phyloP scores from a whole-genome alignment of 2,329 filamentous ascomycete species.

The Sarocladiaceae sp. region DNA sequence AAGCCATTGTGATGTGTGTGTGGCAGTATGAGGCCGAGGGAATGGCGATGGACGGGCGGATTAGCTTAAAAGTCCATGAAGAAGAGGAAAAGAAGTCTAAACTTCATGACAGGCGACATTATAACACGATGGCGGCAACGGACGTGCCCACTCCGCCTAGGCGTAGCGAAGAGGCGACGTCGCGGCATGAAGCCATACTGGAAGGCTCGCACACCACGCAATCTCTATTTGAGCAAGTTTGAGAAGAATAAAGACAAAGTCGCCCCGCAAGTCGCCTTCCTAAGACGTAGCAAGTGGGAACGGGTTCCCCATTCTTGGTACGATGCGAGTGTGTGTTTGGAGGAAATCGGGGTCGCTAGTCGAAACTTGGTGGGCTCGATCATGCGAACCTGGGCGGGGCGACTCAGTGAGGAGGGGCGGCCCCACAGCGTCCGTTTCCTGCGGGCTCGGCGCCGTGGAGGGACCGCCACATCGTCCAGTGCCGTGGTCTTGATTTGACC shows the following conservation, averaged over 20 bases:
- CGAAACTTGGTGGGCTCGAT: background rate
- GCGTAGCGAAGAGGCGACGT: background rate
- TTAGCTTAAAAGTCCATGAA: background rate
- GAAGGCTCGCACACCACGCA: background rate
- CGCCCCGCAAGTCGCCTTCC: background rate
- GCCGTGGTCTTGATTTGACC: background rate
- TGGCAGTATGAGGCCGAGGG: background rate
- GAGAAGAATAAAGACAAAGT: background rate
- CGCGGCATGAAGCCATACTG: background rate
- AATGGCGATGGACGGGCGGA: background rate
- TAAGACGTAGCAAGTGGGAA: background rate
- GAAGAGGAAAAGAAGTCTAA: background rate
- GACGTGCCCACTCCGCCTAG: background rate
- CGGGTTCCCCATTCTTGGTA: background rate
- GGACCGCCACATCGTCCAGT: background rate
- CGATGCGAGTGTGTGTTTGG: background rate
- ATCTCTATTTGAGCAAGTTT: conserved; percentile 4
- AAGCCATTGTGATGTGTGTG: background rate
- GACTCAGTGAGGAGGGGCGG: background rate
- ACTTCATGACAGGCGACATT: background rate
- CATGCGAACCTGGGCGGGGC: background rate
- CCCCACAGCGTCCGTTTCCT: background rate
- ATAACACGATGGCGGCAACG: background rate
- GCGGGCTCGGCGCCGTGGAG: background rate
- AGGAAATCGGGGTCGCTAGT: background rate